Evolutionary conservation across 2,329 filamentous ascomycete species (phyloP), one percentile per base, ranked within the genome.

Genomic region (Calcarisporium arbuscula): DNA sequence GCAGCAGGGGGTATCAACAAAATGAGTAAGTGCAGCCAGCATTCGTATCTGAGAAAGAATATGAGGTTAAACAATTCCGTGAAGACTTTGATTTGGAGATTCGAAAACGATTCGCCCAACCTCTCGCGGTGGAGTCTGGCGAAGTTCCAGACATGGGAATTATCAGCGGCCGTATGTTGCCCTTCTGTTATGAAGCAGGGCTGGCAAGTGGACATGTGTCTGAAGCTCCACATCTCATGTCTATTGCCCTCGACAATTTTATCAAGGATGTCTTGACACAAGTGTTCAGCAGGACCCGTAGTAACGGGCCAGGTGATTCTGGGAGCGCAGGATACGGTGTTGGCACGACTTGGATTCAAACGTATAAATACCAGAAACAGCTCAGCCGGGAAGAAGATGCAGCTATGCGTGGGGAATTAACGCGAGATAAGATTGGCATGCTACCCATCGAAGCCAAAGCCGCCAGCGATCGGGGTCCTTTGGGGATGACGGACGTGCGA

Each of bases 381-480:
- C 68, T 95, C 9, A 76, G 78, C 35, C 68, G 70, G 30, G 89
- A 95, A 56, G 88, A 95, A 53, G 73, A 82, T 28, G 74, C 77
- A 1, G 79, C 76, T 18, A 72, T 78, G 26, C 70, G 77, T n/a
- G 87, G 88, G 5, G 84, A 89, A 47, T 57, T 94, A 2, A 67
- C 74, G 14, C 73, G 85, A 45, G 85, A 88, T 39, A 81, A 83
- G 40, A 81, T 75, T 30, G 88, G 88, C 2, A 61, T 94, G 19
- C 62, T 95, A 6, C 90, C 89, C 0, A 65, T 88, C 22, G 88
- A 95, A 58, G 77, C 84, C 4, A 87, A 84, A 53, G 81, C 82
- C 34, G 80, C 83, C 12, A 76, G 76, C 36, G 77, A 82, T 47
- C 71, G 87, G 25, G 74, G 79, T 6, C 77, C 85, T 1, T 61